Percentiles rank a stretch among this genome's conserved stretches.
These are phyloP conservation scores for Phialemonium atrogriseum DNA, from an alignment of 2,329 filamentous ascomycete species.

Conservation along the genomic window DNA sequence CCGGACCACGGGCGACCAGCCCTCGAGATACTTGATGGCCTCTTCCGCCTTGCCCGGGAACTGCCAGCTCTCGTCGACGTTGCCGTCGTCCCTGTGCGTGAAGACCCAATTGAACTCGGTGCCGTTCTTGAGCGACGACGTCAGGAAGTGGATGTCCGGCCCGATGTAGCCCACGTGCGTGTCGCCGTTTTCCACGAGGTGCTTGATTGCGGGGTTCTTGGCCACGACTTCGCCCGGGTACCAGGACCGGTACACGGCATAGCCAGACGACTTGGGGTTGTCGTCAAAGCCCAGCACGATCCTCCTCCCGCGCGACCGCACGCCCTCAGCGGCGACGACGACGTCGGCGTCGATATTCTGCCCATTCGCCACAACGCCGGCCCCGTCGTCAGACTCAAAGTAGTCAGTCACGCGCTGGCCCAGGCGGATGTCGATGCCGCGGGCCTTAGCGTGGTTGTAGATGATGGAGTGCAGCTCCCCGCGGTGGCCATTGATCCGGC, in stretches of 20 bases:
- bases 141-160: slow-evolving; percentile 42
- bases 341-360: slow-evolving; percentile 29
- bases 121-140: slow-evolving; percentile 41
- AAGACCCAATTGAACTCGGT: slow-evolving; percentile 46
- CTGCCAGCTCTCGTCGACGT: slow-evolving; percentile 38
- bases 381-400: slow-evolving; percentile 32
- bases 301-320: slow-evolving; percentile 36
- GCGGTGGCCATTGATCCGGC: slow-evolving; percentile 45
- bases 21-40: slow-evolving; percentile 30
- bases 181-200: slow-evolving; percentile 38
- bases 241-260: slow-evolving; percentile 37
- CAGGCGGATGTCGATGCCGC: slow-evolving; percentile 40
- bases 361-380: slow-evolving; percentile 34
- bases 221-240: slow-evolving; percentile 34
- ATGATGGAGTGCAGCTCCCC: slow-evolving; percentile 44
- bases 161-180: slow-evolving; percentile 43
- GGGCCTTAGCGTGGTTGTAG: slow-evolving; percentile 38
- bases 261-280: slow-evolving; percentile 30
- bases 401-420: slow-evolving; percentile 37
- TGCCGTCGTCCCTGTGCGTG: slow-evolving; percentile 35
- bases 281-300: slow-evolving; percentile 35
- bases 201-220: slow-evolving; percentile 33
- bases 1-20: slow-evolving; percentile 30
- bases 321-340: slow-evolving; percentile 38
- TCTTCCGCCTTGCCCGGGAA: slow-evolving; percentile 33